phyloP scores from a whole-genome alignment of 495 filamentous ascomycete species.

The Apodospora peruviana region DNA sequence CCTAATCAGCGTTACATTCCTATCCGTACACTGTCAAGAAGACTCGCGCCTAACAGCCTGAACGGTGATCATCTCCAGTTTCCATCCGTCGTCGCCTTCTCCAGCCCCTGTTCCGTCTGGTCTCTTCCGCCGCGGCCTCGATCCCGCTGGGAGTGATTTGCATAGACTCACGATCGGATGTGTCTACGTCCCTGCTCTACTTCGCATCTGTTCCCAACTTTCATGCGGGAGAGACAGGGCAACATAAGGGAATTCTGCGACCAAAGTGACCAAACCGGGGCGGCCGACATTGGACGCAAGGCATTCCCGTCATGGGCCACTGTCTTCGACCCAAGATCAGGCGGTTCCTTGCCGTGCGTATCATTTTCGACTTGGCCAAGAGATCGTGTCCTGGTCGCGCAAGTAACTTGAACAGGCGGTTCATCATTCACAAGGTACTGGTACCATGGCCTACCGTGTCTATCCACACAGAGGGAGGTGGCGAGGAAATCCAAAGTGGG shows the following conservation, averaged over 20 bases:
- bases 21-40: slow-evolving; percentile 1
- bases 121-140: slow-evolving; percentile 8
- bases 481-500: slow-evolving; percentile 5
- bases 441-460: slow-evolving; percentile 10
- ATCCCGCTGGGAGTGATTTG: slow-evolving; percentile 8
- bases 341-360: too few relatives aligned
- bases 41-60: slow-evolving; percentile 5
- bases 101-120: slow-evolving; percentile 2
- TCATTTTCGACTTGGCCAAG: too few relatives aligned
- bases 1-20: slow-evolving; percentile 13
- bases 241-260: too few relatives aligned
- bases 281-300: too few relatives aligned
- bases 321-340: not conserved
- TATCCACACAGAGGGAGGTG: slow-evolving; percentile 3
- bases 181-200: slow-evolving; percentile 5
- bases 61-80: slow-evolving; percentile 4
- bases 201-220: not conserved
- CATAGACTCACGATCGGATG: slow-evolving; percentile 12
- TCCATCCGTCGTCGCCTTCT: slow-evolving; percentile 1
- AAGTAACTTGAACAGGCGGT: slow-evolving; percentile 3
- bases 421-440: slow-evolving; percentile 9
- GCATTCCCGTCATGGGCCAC: not conserved
- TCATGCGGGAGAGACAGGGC: too few relatives aligned
- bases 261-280: too few relatives aligned
- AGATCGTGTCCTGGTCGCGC: not conserved